Evolutionary conservation across 75 land plant genomes (phyloP), one percentile per base, ranked within the genome.

Genomic region (Pinus taeda): DNA sequence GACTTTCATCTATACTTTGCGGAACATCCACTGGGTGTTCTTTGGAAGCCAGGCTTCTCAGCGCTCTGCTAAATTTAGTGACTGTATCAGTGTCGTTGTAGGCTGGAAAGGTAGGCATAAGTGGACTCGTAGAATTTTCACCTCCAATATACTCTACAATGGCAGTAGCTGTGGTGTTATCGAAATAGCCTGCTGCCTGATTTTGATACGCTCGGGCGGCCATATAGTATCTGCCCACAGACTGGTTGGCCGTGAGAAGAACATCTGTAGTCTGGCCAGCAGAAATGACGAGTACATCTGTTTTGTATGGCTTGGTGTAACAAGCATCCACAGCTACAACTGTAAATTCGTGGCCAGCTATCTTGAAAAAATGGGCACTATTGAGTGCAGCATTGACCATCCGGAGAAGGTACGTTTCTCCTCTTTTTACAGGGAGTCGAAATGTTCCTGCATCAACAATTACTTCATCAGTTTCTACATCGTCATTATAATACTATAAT

Each of bases 221-320:
- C 71, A 76, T 78, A 75, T 82, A 73, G 62, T 75, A 85, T 57
- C 70, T 71, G 66, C 79, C 76, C 26, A 60, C 73, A 4, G 77
- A 62, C 70, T 33, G 71, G 42, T 83, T 83, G 36, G 91, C 55
- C 24, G 59, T 74, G 30, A 89, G 33, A 65, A 89, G 83, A 55
- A 87, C 80, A 45, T 84, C 85, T 21, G 82, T 84, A 22, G 91
- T 87, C 61, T 89, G 90, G 45, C 90, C 90, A 0, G 33, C 33
- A 33, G 33, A 33, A 1, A 33, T 33, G 33, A 33, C 33, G 1
- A 33, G 33, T 33, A 33, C 1, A 33, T 33, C 33, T 33, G 33
- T 33, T 33, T 33, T 89, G 2, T 33, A 33, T 33, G 33, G 33
- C 1, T 33, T 33, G 33, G 33, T 33, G 33, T 33, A 33, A 1